A percentile compares a stretch with the other conserved stretches of the same genome.
These are phyloP conservation scores for Diophrys appendiculata DNA, from an alignment of 73 alveolate genomes.

Conservation along the genomic window DNA sequence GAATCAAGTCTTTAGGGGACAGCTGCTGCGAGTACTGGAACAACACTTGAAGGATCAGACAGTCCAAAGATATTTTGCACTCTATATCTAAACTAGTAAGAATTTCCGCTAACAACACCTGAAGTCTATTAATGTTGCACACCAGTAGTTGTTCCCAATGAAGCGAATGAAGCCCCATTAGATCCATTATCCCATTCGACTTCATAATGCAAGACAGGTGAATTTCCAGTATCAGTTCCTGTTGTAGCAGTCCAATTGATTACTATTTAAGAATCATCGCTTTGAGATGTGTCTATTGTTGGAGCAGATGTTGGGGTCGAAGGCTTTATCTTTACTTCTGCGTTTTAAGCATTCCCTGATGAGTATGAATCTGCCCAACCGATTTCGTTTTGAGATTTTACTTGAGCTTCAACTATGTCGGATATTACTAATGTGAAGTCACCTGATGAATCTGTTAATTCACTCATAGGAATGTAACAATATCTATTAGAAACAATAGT, in stretches of 20 bases:
- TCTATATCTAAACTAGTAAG: neutral
- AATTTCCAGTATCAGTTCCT: conserved; percentile 41
- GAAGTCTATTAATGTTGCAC: neutral
- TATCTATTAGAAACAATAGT: conserved; percentile 8
- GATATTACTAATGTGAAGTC: neutral
- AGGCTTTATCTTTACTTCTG: conserved; percentile 13
- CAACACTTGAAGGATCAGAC: neutral
- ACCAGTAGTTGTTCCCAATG: neutral
- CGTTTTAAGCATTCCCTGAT: neutral
- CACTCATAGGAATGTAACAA: conserved; percentile 5
- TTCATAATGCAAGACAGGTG: conserved; percentile 24
- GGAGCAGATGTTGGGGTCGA: conserved; percentile 13
- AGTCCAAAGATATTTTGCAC: neutral
- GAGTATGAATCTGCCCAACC: conserved; percentile 20
- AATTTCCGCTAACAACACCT: neutral
- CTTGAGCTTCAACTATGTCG: neutral
- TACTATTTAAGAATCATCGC: conserved; percentile 21
- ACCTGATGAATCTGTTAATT: neutral
- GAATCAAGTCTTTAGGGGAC: neutral
- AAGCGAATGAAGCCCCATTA: neutral
- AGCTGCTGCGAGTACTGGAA: neutral
- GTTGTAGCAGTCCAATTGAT: conserved; percentile 16
- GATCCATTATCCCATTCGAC: conserved; percentile 40
- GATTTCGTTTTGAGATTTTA: conserved; percentile 6
- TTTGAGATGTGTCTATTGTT: conserved; percentile 21